Evolutionary conservation across 306 rosid genomes (phyloP), one percentile per base, ranked within the genome.

Genomic region (Cicer pinnatifidum): DNA sequence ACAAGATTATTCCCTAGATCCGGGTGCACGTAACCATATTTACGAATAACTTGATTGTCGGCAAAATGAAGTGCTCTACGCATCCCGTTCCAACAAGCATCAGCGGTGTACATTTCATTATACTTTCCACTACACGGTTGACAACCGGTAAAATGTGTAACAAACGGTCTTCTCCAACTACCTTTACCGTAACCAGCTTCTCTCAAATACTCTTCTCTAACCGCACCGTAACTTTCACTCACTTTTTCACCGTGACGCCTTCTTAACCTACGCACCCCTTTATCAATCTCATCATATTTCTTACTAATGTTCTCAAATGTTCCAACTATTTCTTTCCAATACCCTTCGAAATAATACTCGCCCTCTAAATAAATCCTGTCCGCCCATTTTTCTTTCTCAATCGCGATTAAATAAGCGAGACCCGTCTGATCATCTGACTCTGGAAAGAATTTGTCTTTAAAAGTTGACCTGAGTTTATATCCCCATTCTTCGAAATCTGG

Each of bases 371-470:
- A 91, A 67, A 93, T 90, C 87, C 54, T 89, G 77, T 88, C 84
- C 82, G 82, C 87, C 93, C 96, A 91, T 75, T 75, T 88, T 0
- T 78, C 83, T 13, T 77, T 84, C 86, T 86, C 86, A 0, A 83
- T 56, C 53, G 79, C 82, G 70, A 93, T 86, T 83, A 93, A 40
- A 8, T 91, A 93, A 58, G 91, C 91, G n/a, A 93, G 91, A 0
- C 86, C 96, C 83, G 94, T 85, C 82, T 93, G 97, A 82, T 93
- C 98, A 23, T 93, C 98, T 1, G 98, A 91, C 84, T 91, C 94
- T 2, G 94, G 91, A 23, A 81, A 93, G 39, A 63, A 20, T 86
- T 91, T 93, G 86, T 93, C 96, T 63, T 87, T 86, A 60, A 93
- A 93, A 8, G 85, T 75, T 33, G 86, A 54, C 47, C 86, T 68